Base-by-base conservation (phyloP, 345 rosid genomes). In the Lenwebbia sp. region DNA sequence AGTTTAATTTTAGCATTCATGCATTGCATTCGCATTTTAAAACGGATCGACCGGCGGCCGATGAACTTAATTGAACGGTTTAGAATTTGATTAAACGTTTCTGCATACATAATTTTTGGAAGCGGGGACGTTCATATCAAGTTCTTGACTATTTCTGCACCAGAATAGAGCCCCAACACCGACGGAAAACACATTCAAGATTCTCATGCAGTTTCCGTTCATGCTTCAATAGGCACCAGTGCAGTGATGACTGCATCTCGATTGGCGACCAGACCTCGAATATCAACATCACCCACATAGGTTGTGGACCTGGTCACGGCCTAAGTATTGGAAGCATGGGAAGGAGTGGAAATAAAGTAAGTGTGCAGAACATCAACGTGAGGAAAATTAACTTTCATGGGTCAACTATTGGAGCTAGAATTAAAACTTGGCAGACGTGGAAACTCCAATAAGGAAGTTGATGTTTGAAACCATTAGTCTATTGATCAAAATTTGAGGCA, bases 91-190 rank as follows among this genome's bases (percentile, higher is more conserved):
- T 40, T 40, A 40, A 40, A 40, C 41, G 4, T 40, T 40, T 40
- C 41, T 2, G 41, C 41, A 40, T 40, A 40, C 41, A 40, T 40
- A 40, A 40, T 50, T 54, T 17, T 14, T 11, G 56, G 81, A 14
- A 22, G 44, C 5, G 22, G 26, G 4, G 15, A 84, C 4, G 58
- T 65, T 55, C 25, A 50, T 2, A 8, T 84, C 49, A 17, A 33
- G 56, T 33, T 25, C 13, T 30, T 84, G 37, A 6, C 10, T 53
- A 84, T 84, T 50, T 52, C n/a, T 11, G 85, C 92, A 13, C 91
- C 90, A 5, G 86, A 84, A 13, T 25, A 26, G 10, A 92, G 93
- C 87, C 93, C 92, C 22, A 91, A 90, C 26, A 91, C 93, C 4
- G 93, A 92, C 75, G 93, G 93, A 52, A 91, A 91, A 83, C 91